phyloP scores from a whole-genome alignment of 208 protist genomes.

The Trypanosoma congolense region DNA sequence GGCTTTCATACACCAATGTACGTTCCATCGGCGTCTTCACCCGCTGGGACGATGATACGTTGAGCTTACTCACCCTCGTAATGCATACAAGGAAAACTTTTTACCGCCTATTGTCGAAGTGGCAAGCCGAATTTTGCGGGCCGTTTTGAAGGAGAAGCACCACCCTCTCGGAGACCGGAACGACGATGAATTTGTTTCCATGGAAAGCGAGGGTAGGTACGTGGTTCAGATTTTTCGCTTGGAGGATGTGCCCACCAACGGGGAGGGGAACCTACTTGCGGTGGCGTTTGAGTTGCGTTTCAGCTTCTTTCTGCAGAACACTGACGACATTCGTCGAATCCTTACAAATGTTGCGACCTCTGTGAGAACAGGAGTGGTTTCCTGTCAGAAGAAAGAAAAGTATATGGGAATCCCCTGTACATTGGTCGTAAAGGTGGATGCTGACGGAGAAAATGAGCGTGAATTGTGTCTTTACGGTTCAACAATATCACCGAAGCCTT shows the following conservation, averaged over 20 bases:
- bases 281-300: conserved; percentile 72
- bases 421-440: conserved; percentile 9
- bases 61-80: conserved; percentile 9
- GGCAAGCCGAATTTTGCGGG: conserved; percentile 25
- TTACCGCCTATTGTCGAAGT: conserved; percentile 26
- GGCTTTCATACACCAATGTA: conserved; percentile 56
- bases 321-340: not conserved
- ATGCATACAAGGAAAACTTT: conserved; percentile 5
- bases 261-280: conserved; percentile 23
- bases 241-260: conserved; percentile 17
- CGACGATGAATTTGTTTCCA: conserved; percentile 39
- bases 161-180: conserved; percentile 32
- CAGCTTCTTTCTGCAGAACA: conserved; percentile 51
- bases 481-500: not conserved
- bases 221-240: conserved; percentile 69
- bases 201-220: conserved; percentile 22
- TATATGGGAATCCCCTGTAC: not conserved
- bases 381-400: not conserved
- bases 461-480: conserved; percentile 19
- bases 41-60: conserved; percentile 26
- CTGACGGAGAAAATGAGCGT: conserved; percentile 22
- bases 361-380: conserved; percentile 3
- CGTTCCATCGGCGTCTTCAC: conserved; percentile 60
- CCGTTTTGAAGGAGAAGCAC: conserved; percentile 39
- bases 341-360: conserved; percentile 5